Evolutionary conservation across 1,139 yeast genomes (phyloP).

Genomic region (Geotrichum klebahnii): DNA sequence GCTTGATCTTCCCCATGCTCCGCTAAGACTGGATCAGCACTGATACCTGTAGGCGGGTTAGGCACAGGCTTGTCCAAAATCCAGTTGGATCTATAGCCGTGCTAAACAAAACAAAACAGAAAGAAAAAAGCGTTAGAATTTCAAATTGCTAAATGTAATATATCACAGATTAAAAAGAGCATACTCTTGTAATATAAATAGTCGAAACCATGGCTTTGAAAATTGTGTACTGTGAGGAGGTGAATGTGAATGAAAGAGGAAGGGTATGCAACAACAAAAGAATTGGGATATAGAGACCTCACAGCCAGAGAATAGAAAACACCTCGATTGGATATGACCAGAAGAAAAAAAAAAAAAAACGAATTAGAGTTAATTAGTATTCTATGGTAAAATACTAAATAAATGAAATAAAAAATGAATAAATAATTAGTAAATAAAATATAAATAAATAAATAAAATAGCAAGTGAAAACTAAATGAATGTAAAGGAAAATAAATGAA

Average conservation of each 20-base stretch:
- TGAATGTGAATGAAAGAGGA: background rate
- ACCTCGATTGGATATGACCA: too few species aligned
- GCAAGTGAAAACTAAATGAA: too few species aligned
- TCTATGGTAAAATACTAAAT: too few species aligned
- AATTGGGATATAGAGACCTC: too few species aligned
- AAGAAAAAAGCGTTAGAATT: background rate
- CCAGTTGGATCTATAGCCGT: conserved; percentile 83
- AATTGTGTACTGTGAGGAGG: too few species aligned
- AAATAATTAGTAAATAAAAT: too few species aligned
- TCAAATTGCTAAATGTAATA: background rate
- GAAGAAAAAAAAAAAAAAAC: too few species aligned
- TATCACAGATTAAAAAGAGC: background rate
- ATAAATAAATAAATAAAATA: too few species aligned
- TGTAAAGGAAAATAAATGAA: too few species aligned
- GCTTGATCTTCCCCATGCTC: conserved; percentile 80
- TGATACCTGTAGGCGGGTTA: conserved; percentile 76
- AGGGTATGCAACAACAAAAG: background rate
- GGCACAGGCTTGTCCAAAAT: conserved; percentile 54
- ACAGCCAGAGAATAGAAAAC: too few species aligned
- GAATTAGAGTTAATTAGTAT: too few species aligned
- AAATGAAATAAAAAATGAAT: too few species aligned
- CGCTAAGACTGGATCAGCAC: conserved; percentile 76
- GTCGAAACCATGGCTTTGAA: conserved; percentile 23
- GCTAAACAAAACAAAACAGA: conserved; percentile 38
- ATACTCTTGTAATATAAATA: conserved; percentile 23